These are phyloP conservation scores for Ogataea henricii DNA, from an alignment of 805 yeast species.

Conservation along the genomic window DNA sequence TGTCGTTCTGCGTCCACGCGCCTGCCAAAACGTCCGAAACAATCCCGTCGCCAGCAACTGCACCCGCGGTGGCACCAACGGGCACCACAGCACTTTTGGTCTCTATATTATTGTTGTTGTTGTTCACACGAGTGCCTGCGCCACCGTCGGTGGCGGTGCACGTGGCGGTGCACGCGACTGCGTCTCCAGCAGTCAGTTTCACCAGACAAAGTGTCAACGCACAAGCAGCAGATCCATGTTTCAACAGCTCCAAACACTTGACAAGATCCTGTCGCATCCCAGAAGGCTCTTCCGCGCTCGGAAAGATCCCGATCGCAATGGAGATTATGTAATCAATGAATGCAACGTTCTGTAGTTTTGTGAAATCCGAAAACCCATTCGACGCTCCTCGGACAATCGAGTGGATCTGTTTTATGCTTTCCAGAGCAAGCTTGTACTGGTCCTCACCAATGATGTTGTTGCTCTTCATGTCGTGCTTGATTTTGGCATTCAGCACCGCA, in stretches of 20 bases:
- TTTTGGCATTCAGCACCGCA: slow-evolving; percentile 5
- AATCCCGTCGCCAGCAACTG: not conserved
- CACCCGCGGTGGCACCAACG: too few relatives aligned
- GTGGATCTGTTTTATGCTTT: not conserved
- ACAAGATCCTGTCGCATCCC: not conserved
- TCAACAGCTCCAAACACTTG: slow-evolving; percentile 1
- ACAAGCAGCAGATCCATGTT: slow-evolving; percentile 5
- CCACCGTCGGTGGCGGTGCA: not conserved
- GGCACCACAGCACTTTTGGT: too few relatives aligned
- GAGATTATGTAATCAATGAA: slow-evolving; percentile 5
- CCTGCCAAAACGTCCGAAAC: not conserved
- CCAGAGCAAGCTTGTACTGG: slow-evolving; percentile 1
- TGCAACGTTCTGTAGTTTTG: slow-evolving; percentile 4
- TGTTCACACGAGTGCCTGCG: not conserved
- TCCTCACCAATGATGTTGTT: slow-evolving; percentile 8
- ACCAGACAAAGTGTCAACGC: not conserved
- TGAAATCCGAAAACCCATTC: not conserved
- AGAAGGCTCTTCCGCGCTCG: not conserved
- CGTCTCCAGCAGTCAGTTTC: not conserved
- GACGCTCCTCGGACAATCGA: slow-evolving; percentile 4
- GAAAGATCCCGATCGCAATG: slow-evolving; percentile 3
- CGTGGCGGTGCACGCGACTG: too few relatives aligned
- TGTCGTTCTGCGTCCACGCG: not conserved
- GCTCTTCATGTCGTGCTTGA: slow-evolving; percentile 6
- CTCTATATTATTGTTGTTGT: too few relatives aligned